Conservation (phyloP, 768 basidiomycete genomes). For the Kwoniella pini region DNA sequence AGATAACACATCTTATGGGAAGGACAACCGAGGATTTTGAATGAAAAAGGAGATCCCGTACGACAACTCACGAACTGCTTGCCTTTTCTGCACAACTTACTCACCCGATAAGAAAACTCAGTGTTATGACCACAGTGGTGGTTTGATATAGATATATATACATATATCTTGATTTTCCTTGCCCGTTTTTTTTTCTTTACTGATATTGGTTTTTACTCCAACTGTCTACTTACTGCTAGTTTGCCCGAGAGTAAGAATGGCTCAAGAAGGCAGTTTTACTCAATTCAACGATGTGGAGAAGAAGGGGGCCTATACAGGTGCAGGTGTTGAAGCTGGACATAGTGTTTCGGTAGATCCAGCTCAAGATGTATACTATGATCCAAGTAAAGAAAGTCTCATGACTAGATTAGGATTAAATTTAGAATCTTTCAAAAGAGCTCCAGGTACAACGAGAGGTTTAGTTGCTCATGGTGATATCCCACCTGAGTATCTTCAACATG, state of each 20-base stretch:
- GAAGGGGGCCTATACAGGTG: neutral
- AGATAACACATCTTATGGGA: neutral
- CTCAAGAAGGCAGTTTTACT: constrained; percentile 3
- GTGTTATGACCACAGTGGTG: too few species aligned
- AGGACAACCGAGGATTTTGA: too few species aligned
- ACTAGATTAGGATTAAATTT: constrained; percentile 52
- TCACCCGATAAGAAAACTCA: too few species aligned
- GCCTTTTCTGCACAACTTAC: too few species aligned
- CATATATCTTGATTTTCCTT: too few species aligned
- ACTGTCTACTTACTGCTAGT: too few species aligned
- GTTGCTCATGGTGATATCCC: constrained; percentile 36
- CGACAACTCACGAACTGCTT: too few species aligned
- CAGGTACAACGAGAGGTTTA: constrained; percentile 48
- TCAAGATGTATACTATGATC: constrained; percentile 46
- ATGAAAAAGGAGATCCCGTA: too few species aligned
- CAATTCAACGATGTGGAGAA: constrained; percentile 8
- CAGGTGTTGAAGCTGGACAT: neutral
- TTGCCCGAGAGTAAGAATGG: neutral
- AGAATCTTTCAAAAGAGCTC: constrained; percentile 56
- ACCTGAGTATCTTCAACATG: constrained; percentile 31
- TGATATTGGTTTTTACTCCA: too few species aligned
- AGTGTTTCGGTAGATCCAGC: constrained; percentile 12
- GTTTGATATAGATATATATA: too few species aligned
- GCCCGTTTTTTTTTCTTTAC: too few species aligned
- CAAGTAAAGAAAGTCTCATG: constrained; percentile 45